Evolutionary conservation across 1,284 basidiomycete species (phyloP).

Genomic region (Schizophyllum commune): DNA sequence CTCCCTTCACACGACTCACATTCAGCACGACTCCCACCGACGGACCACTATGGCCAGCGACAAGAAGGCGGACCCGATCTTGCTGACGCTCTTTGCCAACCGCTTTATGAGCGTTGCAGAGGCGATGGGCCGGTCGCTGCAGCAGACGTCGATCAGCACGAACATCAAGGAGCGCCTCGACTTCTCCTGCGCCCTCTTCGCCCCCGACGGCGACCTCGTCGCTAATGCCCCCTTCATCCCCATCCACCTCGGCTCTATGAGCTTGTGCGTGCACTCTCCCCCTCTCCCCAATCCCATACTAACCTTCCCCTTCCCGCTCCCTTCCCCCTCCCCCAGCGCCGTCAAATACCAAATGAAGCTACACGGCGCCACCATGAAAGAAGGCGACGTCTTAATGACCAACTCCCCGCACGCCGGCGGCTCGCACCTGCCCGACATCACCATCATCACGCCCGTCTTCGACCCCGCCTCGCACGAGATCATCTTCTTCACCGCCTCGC

Average conservation of each 20-base stretch:
- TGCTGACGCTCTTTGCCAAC: constrained; percentile 86
- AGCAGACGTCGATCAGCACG: constrained; percentile 86
- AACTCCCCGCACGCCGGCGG: constrained; percentile 87
- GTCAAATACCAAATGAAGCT: constrained; percentile 86
- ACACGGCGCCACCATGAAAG: constrained; percentile 58
- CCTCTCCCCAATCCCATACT: neutral
- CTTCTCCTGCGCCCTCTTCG: constrained; percentile 87
- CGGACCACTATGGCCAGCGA: neutral
- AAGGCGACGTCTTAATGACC: constrained; percentile 88
- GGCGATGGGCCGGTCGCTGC: constrained; percentile 86
- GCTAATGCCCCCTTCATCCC: constrained; percentile 88
- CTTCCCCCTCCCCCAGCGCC: constrained; percentile 43
- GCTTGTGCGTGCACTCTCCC: constrained; percentile 49
- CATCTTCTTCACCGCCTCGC: constrained; percentile 89
- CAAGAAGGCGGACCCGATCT: constrained; percentile 66
- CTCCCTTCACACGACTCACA: too few relatives aligned
- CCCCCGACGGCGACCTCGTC: constrained; percentile 84
- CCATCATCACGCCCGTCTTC: constrained; percentile 88
- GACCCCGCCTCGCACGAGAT: constrained; percentile 56
- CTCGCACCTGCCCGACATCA: constrained; percentile 82
- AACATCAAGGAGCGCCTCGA: constrained; percentile 89
- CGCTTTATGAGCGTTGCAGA: constrained; percentile 91
- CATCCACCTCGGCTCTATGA: constrained; percentile 78
- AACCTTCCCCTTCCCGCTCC: constrained; percentile 6
- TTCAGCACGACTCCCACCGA: too few relatives aligned